Evolutionary conservation across 441 rosid species (phyloP), one percentile per base, ranked within the genome.

Genomic region (Adansonia rubrostipa): DNA sequence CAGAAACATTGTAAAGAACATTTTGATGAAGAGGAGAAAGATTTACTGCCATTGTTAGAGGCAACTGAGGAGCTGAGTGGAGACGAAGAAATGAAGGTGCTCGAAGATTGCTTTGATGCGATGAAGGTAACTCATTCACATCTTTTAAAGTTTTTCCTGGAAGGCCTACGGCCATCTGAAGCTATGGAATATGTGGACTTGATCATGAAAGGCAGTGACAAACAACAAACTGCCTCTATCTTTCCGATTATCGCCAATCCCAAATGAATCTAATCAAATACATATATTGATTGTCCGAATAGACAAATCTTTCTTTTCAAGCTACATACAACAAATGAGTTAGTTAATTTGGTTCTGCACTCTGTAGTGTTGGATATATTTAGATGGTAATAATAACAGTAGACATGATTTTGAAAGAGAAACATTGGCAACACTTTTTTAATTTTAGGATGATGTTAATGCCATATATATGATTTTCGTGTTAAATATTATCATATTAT

Each of bases 121-220:
- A 92, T 90, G 96, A 89, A 83, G 78, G 89, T 82, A 36, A 85
- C 90, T 50, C 93, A 92, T 69, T 86, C 96, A 22, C 80, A 82
- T 68, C 65, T 82, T 20, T 85, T 89, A 45, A 86, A 85, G 79
- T 88, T 88, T 63, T 73, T 90, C 47, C 80, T 92, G 1, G 89
- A 88, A 76, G 97, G 94, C 45, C 85, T 92, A 1, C 82, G 80
- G 28, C 94, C 97, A 0, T 82, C 80, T 63, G 90, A 90, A 80
- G 94, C 93, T 24, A 87, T 90, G 89, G 92, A 86, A 51, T 92
- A 92, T 75, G 42, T 89, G 47, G 89, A 89, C 67, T 79, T 90
- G 82, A 86, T 89, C 79, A 84, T 70, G 65, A 79, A 70, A 57
- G 87, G 86, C 85, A 82, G 80, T 74, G 86, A 81, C 40, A 80